Percentiles rank a stretch among this genome's conserved stretches.
phyloP scores from a whole-genome alignment of 78 protist genomes.

The Polysphondylium violaceum region DNA sequence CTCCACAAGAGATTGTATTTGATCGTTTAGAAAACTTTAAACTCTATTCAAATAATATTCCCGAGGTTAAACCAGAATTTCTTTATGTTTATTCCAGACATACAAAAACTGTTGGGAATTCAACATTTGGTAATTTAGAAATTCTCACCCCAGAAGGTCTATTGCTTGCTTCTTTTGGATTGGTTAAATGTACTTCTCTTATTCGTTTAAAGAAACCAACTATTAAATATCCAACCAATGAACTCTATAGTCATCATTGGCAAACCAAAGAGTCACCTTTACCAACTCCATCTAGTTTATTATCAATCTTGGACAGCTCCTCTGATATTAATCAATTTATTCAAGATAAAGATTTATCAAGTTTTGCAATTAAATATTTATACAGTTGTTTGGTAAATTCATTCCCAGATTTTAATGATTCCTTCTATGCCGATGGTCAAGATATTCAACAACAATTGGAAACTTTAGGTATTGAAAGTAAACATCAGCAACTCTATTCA shows the following conservation, averaged over 20 bases:
- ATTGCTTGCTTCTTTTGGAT: slow-evolving; percentile 6
- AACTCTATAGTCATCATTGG: slow-evolving; percentile 30
- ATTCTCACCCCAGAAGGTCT: slow-evolving; percentile 35
- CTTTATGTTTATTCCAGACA: slow-evolving; percentile 17
- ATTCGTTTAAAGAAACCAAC: slow-evolving; percentile 32
- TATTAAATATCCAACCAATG: slow-evolving; percentile 45
- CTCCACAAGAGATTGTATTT: slow-evolving; percentile 63
- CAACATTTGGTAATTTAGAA: slow-evolving; percentile 17
- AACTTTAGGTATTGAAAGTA: no score
- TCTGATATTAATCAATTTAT: no score
- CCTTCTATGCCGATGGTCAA: no score
- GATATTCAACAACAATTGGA: no score
- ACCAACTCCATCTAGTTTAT: no score
- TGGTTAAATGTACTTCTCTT: slow-evolving; percentile 40
- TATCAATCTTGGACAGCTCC: no score
- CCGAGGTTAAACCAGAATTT: not conserved
- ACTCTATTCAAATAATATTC: slow-evolving; percentile 12
- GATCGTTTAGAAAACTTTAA: slow-evolving; percentile 60
- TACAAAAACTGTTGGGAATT: slow-evolving; percentile 34
- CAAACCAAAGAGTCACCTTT: slow-evolving; percentile 39
- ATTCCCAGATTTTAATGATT: no score
- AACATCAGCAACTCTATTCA: no score
- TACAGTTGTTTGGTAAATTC: no score
- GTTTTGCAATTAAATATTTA: no score
- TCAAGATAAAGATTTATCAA: no score